These are phyloP conservation scores for Penicillium odoratum DNA, from an alignment of 495 filamentous ascomycete species.

Conservation along the genomic window DNA sequence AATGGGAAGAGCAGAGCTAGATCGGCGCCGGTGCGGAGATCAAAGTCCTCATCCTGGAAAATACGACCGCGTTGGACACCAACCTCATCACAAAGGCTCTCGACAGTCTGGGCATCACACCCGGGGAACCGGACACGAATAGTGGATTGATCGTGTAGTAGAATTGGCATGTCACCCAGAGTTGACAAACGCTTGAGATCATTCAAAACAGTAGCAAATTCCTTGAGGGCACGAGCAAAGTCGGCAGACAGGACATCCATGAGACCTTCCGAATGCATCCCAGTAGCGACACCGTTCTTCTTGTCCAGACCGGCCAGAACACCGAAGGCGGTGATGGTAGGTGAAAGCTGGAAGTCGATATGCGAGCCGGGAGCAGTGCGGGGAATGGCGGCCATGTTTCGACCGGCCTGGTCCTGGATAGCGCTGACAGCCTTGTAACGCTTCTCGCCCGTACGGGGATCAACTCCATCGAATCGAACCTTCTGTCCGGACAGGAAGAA, in stretches of 20 bases:
- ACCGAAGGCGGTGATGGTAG: constrained; percentile 82
- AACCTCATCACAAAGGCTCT: constrained; percentile 82
- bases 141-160: constrained; percentile 59
- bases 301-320: constrained; percentile 46
- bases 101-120: constrained; percentile 81
- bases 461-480: constrained; percentile 75
- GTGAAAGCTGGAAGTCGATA: constrained; percentile 82
- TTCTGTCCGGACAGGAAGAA: constrained; percentile 88
- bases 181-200: constrained; percentile 75
- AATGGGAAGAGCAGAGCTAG: constrained; percentile 85
- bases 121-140: constrained; percentile 87
- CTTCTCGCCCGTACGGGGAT: constrained; percentile 67
- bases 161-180: constrained; percentile 81
- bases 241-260: constrained; percentile 82
- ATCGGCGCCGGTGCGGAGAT: constrained; percentile 56
- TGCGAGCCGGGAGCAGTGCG: constrained; percentile 67
- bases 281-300: constrained; percentile 31
- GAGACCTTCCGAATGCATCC: constrained; percentile 75
- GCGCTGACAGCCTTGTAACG: constrained; percentile 68
- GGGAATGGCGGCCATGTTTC: constrained; percentile 56
- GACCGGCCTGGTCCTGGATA: constrained; percentile 67
- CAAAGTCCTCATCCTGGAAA: constrained; percentile 74
- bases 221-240: constrained; percentile 83
- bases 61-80: constrained; percentile 76
- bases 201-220: constrained; percentile 73